A percentile compares a stretch with the other conserved stretches of the same genome.
phyloP scores from a whole-genome alignment of 192 early-diverging fungal genomes.

The Entomortierella parvispora region DNA sequence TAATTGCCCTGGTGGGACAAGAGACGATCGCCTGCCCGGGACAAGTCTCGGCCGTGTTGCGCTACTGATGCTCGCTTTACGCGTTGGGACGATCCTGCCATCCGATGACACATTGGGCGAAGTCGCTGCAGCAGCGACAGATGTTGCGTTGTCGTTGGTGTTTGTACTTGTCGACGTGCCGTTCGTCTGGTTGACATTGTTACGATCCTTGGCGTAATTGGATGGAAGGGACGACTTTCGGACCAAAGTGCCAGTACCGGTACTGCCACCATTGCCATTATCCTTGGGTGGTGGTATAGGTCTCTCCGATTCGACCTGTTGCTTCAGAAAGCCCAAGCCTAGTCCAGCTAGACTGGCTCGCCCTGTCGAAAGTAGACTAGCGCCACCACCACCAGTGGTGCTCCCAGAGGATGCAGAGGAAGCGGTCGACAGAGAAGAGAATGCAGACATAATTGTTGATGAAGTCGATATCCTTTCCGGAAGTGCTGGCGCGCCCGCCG shows the following conservation, averaged over 20 bases:
- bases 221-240: conserved; percentile 34
- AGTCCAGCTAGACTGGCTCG: background rate
- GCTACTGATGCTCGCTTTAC: conserved; percentile 20
- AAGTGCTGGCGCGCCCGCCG: background rate
- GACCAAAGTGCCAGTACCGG: background rate
- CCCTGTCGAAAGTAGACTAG: no score
- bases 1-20: conserved; percentile 29
- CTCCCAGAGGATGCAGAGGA: conserved; percentile 17
- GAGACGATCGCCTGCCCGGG: conserved; percentile 35
- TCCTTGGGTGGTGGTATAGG: conserved; percentile 3
- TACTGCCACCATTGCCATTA: background rate
- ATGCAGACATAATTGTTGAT: background rate
- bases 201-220: background rate
- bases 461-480: background rate
- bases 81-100: conserved; percentile 1
- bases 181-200: background rate
- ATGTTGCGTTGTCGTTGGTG: background rate
- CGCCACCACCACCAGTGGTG: background rate
- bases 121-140: background rate
- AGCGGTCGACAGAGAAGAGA: conserved; percentile 7
- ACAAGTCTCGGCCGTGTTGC: conserved; percentile 24
- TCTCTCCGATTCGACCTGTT: background rate
- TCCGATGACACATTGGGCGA: background rate
- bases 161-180: background rate
- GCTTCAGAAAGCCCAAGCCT: background rate